Base-by-base conservation (phyloP, 2,329 filamentous ascomycete genomes). In the Mariannaea elegans region DNA sequence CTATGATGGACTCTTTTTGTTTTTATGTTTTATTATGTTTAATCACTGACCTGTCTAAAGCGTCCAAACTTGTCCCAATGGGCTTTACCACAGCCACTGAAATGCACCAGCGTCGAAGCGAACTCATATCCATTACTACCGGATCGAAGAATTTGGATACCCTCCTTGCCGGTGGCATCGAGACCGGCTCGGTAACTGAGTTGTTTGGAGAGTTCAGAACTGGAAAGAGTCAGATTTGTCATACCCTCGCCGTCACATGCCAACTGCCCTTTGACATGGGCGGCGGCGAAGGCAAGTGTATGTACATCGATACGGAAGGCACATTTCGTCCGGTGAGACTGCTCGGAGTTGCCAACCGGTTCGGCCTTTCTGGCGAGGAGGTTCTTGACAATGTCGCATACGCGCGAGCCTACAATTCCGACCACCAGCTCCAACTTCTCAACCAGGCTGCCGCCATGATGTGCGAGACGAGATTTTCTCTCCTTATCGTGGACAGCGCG, bases 231-330 rank as follows among this genome's bases (percentile, higher is more conserved):
- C 95, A 99, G 77, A 94, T 99, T 58, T 99, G 95, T 71, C 96
- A 99, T 76, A 99, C 95, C 0, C 84, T 99, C n/a, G 95, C 96
- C 1, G 95, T 99, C 27, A 99, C 95, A 45, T 99, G 96, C 74
- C 95, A 99, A 77, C 78, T 99, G 41, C 95, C 95, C 1, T 98
- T 99, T 74, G 95, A 99, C 73, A 98, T 98, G 94, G 96, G 95
- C 52, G 95, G 95, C 56, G 95, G 96, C 27, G 95, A 99, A 78
- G 95, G 95, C 45, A 99, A 99, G 75, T 99, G 96, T 72, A 84
- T 99, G 48, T 99, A 99, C 73, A 99, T 99, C 66, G 95, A 99
- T 71, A 99, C 95, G 0, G 95, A 99, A 76, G 96, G 95, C 61
- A 99, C 95, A 1, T 99, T 99, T 75, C 88, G 94, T 65, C 96